Evolutionary conservation across 2,329 filamentous ascomycete species (phyloP), one percentile per base, ranked within the genome.

Genomic region (Colletotrichum chrysophilum): DNA sequence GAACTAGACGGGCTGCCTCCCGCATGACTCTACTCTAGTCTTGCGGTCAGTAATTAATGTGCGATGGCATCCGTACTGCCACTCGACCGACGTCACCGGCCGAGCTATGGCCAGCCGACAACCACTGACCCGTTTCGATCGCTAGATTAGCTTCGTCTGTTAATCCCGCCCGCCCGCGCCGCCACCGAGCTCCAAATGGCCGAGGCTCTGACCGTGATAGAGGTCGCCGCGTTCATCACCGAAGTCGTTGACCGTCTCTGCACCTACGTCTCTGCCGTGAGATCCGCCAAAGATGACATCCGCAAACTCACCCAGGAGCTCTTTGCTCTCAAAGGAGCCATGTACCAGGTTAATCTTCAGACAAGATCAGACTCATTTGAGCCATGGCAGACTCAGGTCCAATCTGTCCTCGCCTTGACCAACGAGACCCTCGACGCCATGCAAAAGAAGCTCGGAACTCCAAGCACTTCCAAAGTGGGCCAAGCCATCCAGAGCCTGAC

Each of bases 231-330:
- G 24, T 71, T 56, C 66, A 74, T 79, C 26, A 74, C 78, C 10
- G 71, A 76, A 14, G 75, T 80, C 21, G 74, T 80, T 18, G 66
- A 78, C 8, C 58, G 76, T n/a, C 76, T 80, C 58, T 78, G 76
- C 58, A 70, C 55, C 30, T 80, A 76, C 58, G 67, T 78, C 30
- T 68, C 64, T 32, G 28, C 67, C 3, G 77, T 79, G n/a, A 79
- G 76, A 43, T 56, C 75, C n/a, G 79, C 79, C 68, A 79, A 78
- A 32, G 76, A 80, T 74, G 79, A 80, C 38, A 78, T 80, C 5
- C 76, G 74, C 36, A 77, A 69, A 16, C 72, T 80, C n/a, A 78
- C 77, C 6, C 78, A 80, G 26, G 79, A 80, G 75, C 79, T 80
- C 14, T 77, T 80, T 18, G 79, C 79, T 13, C 77, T 81, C 43